Conservation (phyloP, 2,329 filamentous ascomycete species). For the Ascochyta koolunga region DNA sequence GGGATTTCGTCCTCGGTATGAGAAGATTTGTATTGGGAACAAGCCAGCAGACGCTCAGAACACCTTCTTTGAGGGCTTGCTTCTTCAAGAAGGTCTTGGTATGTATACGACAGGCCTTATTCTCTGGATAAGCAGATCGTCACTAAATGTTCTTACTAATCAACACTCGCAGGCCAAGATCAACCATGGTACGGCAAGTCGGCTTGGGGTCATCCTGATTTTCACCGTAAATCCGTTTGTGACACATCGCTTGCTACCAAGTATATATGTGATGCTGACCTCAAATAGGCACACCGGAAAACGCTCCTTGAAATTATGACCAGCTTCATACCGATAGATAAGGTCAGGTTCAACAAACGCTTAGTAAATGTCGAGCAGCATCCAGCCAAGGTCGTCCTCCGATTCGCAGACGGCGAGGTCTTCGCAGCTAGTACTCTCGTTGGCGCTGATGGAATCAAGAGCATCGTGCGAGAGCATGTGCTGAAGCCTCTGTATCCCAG, state of each 20-base stretch:
- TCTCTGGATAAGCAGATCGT: background rate
- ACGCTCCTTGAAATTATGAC: conserved; percentile 55
- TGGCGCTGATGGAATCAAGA: conserved; percentile 57
- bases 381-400: conserved; percentile 45
- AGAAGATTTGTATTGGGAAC: conserved; percentile 50
- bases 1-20: conserved; percentile 47
- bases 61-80: conserved; percentile 51
- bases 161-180: background rate
- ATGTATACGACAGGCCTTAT: conserved; percentile 23
- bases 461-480: conserved; percentile 27
- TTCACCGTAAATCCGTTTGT: conserved; percentile 3
- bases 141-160: background rate
- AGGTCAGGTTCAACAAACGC: conserved; percentile 38
- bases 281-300: conserved; percentile 47
- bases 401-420: conserved; percentile 47
- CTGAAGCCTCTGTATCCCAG: conserved; percentile 23
- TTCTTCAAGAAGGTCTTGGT: conserved; percentile 52
- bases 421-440: conserved; percentile 46
- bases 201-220: conserved; percentile 7
- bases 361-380: conserved; percentile 39
- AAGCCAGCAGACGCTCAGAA: conserved; percentile 46
- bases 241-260: background rate
- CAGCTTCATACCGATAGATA: conserved; percentile 49
- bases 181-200: conserved; percentile 15
- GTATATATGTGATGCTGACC: background rate